Base-by-base conservation (phyloP, 164 flowering plant species). In the Akebia trifoliata region DNA sequence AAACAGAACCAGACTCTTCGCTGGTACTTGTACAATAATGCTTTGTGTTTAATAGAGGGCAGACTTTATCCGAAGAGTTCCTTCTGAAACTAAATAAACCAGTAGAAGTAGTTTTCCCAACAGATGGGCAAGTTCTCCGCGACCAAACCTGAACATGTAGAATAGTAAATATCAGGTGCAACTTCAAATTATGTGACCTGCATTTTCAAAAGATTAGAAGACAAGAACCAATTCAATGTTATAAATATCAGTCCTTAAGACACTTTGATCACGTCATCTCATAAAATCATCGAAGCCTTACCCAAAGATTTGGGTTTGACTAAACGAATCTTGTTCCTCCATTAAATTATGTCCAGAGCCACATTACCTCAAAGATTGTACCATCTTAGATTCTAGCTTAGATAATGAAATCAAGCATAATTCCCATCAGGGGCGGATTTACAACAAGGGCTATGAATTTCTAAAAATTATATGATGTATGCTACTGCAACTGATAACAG, bases 61-160 rank as follows among this genome's bases (percentile, higher is more conserved):
- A 61, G 15, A 57, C 60, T 21, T 57, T 68, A 24, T 46, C 25
- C 0, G 76, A 68, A 31, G 79, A 72, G 55, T 68, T 65, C 64
- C 74, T 72, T 63, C 81, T 66, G 28, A 54, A 61, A 69, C 55
- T 36, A 50, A 70, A 65, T 53, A 68, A 45, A 37, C 77, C 49
- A 62, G 57, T 43, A 20, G 80, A 60, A 48, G 74, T 32, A 20
- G 74, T 63, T 61, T 43, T 78, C 62, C 85, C 72, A 22, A 81
- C 58, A 28, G 78, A 56, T 22, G 79, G 65, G 66, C 76, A 74
- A 56, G 74, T 64, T 70, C 69, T 79, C 53, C 66, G 77, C 28
- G 81, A 78, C 52, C 81, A 65, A 61, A 78, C 83, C 97, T 90
- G 76, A 67, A 68, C 38, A 71, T 26, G 32, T 6, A 20, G 12